A percentile compares a stretch with the other conserved stretches of the same genome.
phyloP scores from a whole-genome alignment of 148 eudicot species.

The Polygonum aviculare region DNA sequence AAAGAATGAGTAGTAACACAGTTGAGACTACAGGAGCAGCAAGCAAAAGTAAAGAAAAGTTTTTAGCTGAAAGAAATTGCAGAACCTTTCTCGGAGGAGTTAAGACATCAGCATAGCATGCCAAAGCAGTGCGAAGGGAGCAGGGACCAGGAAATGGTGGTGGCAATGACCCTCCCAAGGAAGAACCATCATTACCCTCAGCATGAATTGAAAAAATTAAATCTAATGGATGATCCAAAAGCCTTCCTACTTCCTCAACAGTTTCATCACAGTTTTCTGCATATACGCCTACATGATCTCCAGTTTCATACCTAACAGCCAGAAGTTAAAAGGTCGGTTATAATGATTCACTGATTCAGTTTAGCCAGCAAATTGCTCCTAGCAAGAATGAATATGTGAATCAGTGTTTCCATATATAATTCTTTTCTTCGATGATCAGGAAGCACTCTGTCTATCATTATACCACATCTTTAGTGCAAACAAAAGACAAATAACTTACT shows the following conservation, averaged over 20 bases:
- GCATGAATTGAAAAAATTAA: conserved; percentile 54
- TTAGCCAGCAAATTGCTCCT: background rate
- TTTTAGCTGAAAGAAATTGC: background rate
- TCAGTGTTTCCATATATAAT: background rate
- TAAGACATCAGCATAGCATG: conserved; percentile 73
- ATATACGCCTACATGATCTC: conserved; percentile 85
- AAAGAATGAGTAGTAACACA: conserved; percentile 6
- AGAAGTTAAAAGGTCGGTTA: background rate
- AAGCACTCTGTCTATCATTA: background rate
- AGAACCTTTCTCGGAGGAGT: conserved; percentile 72
- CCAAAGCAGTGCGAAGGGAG: conserved; percentile 54
- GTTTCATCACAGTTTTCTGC: conserved; percentile 64
- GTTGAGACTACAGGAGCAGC: background rate
- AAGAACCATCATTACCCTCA: conserved; percentile 62
- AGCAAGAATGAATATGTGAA: background rate
- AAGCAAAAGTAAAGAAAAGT: background rate
- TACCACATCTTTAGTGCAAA: background rate
- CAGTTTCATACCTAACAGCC: conserved; percentile 72
- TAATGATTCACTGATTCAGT: background rate
- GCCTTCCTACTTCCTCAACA: conserved; percentile 68
- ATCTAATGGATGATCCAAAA: conserved; percentile 59
- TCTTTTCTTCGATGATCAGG: background rate
- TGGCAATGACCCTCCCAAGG: conserved; percentile 71
- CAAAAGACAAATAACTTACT: conserved; percentile 31
- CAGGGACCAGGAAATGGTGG: conserved; percentile 92